Base-by-base conservation (phyloP, 805 yeast species). In the Osmozyma mogii region DNA sequence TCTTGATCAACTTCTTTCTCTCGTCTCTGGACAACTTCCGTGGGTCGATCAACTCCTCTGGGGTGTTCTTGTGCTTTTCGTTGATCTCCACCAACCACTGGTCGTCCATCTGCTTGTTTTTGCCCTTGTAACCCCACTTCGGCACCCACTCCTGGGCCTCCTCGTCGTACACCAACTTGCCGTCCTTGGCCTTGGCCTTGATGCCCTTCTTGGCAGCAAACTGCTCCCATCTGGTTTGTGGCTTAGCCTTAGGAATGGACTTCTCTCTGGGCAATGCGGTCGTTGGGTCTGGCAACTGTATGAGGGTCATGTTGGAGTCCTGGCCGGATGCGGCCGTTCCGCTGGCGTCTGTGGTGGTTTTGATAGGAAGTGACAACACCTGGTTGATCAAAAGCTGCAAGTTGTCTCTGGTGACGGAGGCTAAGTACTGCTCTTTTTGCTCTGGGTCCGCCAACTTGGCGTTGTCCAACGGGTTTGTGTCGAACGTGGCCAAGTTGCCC, bases 11-110 rank as follows among this genome's bases (percentile, higher is more conserved):
- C 48, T 66, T 72, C 74, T 82, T 83, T 61, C 96, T 79, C 49
- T 85, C 95, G 31, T 72, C 74, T 61, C 97, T 77, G 37, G 58
- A 61, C 54, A 89, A 67, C 17, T 79, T 67, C 64, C 97, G 77
- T 43, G 97, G 97, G 54, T 88, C 96, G 25, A 84, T 64, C 44
- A 84, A 63, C 45, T 82, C 94, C 25, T 64, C 54, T 11, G 50
- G 51, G 18, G 67, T 59, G 31, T 56, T 55, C 49, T 72, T 69
- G 17, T 68, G 78, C 44, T 78, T 70, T 30, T 83, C 94, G 36
- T 84, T 84, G 37, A 89, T 83, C 61, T 92, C 99, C 34, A 89
- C 96, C 50, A 85, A 68, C 98, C 98, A 92, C 58, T 92, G 96
- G 49, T 70, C 62, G 48, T 89, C 97, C 44, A 78, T 50, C 32